Evolutionary conservation across 2,329 filamentous ascomycete genomes (phyloP).

Genomic region (Clonostachys byssicola): DNA sequence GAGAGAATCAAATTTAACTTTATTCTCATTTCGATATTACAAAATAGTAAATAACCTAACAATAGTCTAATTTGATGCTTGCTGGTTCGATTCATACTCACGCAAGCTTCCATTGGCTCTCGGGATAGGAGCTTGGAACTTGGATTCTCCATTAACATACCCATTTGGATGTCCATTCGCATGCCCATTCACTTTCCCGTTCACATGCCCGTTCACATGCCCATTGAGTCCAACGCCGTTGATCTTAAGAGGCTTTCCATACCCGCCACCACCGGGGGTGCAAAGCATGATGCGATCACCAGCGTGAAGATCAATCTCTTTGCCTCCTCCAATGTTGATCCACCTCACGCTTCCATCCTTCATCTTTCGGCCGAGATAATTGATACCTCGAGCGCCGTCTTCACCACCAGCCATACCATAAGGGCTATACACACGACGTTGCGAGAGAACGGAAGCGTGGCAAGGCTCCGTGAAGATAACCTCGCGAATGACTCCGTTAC

Average conservation of each 20-base stretch:
- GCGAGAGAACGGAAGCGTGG: conserved; percentile 70
- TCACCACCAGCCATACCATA: conserved; percentile 68
- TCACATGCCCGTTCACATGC: neutral
- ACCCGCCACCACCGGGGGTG: conserved; percentile 9
- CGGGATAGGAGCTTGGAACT: neutral
- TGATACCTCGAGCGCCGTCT: conserved; percentile 55
- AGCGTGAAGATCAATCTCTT: conserved; percentile 6
- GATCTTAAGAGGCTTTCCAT: neutral
- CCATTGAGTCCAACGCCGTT: neutral
- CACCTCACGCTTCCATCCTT: conserved; percentile 60
- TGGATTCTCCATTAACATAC: too few species aligned
- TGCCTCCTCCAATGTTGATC: conserved; percentile 16
- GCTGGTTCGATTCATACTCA: neutral
- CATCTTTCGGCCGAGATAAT: neutral
- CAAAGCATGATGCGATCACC: conserved; percentile 7
- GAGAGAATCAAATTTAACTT: too few species aligned
- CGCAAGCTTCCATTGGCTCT: neutral
- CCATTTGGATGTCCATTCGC: neutral
- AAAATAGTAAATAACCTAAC: too few species aligned
- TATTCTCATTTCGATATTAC: too few species aligned
- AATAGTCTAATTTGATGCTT: neutral
- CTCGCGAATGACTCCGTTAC: conserved; percentile 70
- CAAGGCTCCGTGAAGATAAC: conserved; percentile 75
- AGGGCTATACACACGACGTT: conserved; percentile 68
- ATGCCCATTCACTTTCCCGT: neutral